phyloP scores from a whole-genome alignment of 2,329 filamentous ascomycete genomes.

The Monosporascus sp. region DNA sequence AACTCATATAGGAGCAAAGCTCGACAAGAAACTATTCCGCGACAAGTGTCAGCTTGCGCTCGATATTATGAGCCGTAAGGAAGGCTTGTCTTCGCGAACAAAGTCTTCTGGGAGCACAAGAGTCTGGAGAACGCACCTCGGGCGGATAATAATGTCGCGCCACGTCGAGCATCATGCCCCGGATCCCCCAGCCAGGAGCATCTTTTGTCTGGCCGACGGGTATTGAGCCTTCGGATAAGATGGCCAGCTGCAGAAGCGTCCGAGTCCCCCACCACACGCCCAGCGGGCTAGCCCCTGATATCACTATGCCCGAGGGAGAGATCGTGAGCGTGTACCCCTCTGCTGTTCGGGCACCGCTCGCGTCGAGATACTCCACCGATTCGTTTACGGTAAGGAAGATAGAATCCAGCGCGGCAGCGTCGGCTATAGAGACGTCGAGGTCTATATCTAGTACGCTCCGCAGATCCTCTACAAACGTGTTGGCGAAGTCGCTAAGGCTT shows the following conservation, averaged over 20 bases:
- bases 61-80: not conserved
- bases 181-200: slow-evolving; percentile 43
- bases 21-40: slow-evolving; percentile 42
- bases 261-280: slow-evolving; percentile 56
- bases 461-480: slow-evolving; percentile 37
- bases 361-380: slow-evolving; percentile 35
- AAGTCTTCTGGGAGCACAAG: not conserved
- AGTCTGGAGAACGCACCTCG: slow-evolving; percentile 18
- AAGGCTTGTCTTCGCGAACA: not conserved
- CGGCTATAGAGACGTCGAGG: slow-evolving; percentile 21
- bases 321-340: slow-evolving; percentile 46
- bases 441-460: slow-evolving; percentile 23
- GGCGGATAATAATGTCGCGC: slow-evolving; percentile 52
- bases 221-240: slow-evolving; percentile 34
- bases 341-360: slow-evolving; percentile 38
- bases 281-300: slow-evolving; percentile 48
- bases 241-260: slow-evolving; percentile 46
- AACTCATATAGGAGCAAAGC: slow-evolving; percentile 55
- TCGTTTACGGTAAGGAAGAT: slow-evolving; percentile 46
- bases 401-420: slow-evolving; percentile 10
- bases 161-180: slow-evolving; percentile 46
- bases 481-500: slow-evolving; percentile 41
- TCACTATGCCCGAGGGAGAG: slow-evolving; percentile 33
- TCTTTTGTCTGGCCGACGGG: slow-evolving; percentile 40
- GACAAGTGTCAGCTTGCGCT: not conserved